These are phyloP conservation scores for Chlamydomonas reinhardtii DNA, from an alignment of 163 green algal genomes.

Conservation along the genomic window DNA sequence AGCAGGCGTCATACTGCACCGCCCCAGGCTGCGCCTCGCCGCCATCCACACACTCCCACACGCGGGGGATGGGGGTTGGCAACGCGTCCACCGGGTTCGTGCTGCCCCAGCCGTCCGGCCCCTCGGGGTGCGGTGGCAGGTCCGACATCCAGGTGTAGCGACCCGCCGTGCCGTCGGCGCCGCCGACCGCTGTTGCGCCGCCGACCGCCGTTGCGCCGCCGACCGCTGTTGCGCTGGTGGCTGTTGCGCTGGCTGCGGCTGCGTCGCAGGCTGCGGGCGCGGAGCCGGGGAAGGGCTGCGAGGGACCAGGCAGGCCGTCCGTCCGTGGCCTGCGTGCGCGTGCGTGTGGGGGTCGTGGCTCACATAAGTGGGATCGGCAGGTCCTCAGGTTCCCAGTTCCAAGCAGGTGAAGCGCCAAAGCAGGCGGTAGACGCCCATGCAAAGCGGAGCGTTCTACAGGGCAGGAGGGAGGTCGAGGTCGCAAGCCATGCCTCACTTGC, in stretches of 20 bases:
- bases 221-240: neutral
- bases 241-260: neutral
- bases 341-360: no score
- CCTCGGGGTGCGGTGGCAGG: conserved; percentile 36
- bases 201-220: no score
- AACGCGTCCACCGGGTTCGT: neutral
- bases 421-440: no score
- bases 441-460: no score
- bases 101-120: conserved; percentile 25
- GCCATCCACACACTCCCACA: conserved; percentile 53
- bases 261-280: neutral
- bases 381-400: no score
- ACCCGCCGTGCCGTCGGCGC: neutral
- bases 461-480: no score
- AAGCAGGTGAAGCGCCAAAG: no score
- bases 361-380: no score
- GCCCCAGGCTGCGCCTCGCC: conserved; percentile 3
- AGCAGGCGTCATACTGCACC: conserved; percentile 57
- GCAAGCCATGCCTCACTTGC: no score
- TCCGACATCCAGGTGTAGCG: neutral
- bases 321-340: conserved; percentile 14
- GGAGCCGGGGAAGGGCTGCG: conserved; percentile 43
- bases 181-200: neutral
- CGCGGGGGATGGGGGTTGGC: conserved; percentile 11
- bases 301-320: conserved; percentile 53